Evolutionary conservation across 78 protist genomes (phyloP).

Genomic region (Polysphondylium violaceum): DNA sequence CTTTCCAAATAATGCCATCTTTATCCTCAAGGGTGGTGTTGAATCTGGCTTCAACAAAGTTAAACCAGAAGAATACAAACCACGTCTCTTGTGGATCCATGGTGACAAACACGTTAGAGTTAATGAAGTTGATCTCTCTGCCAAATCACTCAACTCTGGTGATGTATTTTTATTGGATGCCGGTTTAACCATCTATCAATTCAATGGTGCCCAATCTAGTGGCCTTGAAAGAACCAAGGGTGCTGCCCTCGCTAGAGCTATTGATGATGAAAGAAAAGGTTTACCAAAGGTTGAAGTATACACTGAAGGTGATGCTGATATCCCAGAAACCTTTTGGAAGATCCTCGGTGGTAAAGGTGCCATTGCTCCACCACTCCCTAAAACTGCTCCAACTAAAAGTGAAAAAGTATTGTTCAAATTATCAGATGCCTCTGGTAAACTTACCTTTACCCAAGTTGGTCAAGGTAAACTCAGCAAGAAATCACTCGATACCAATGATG

Average conservation of each 20-base stretch:
- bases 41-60: neutral
- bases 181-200: slow-evolving; percentile 60
- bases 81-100: slow-evolving; percentile 33
- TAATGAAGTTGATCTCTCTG: slow-evolving; percentile 42
- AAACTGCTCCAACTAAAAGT: slow-evolving; percentile 16
- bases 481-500: slow-evolving; percentile 42
- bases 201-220: slow-evolving; percentile 57
- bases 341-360: neutral
- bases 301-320: slow-evolving; percentile 26
- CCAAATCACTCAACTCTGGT: slow-evolving; percentile 63
- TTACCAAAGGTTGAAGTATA: slow-evolving; percentile 17
- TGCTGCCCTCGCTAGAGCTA: slow-evolving; percentile 3
- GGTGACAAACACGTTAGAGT: slow-evolving; percentile 57
- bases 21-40: slow-evolving; percentile 35
- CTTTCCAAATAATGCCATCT: slow-evolving; percentile 9
- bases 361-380: slow-evolving; percentile 32
- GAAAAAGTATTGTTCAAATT: slow-evolving; percentile 35
- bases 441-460: slow-evolving; percentile 2
- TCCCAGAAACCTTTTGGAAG: slow-evolving; percentile 7
- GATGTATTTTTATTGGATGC: slow-evolving; percentile 84
- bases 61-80: slow-evolving; percentile 31
- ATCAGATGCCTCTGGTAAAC: neutral
- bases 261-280: slow-evolving; percentile 34
- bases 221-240: slow-evolving; percentile 29
- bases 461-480: slow-evolving; percentile 23